Base-by-base conservation (phyloP, 2,329 filamentous ascomycete species). In the Teratosphaeria epicoccoides region DNA sequence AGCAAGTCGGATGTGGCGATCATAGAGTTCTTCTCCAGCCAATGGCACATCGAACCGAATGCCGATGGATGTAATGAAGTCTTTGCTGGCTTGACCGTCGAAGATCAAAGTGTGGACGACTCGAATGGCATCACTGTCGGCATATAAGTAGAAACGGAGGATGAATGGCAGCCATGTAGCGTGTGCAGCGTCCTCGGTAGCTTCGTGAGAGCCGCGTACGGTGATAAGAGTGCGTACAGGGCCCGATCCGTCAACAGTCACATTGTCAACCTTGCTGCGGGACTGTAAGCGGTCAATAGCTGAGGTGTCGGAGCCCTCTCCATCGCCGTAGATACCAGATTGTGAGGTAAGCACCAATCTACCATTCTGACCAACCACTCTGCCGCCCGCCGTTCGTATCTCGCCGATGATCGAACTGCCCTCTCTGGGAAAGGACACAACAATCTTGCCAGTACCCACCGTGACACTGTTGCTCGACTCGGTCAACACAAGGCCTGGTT, bases 141-240 rank as follows among this genome's bases (percentile, higher is more conserved):
- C 70, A 58, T 82, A 82, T 0, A 83, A 64, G 53, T 83, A 83
- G 57, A 82, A 81, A 1, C 80, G 73, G 2, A 80, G 57, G 2
- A 71, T 70, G 55, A 78, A 83, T 0, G 75, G 77, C 1, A 82
- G 67, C 76, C 76, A 81, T 40, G 33, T 9, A 2, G 20, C n/a
- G 14, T 73, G 6, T 63, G 56, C 17, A 1, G 64, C 56, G 7
- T 64, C 61, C 20, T 61, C 55, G 49, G 52, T 58, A 1, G 67
- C 57, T 11, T 68, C 53, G 43, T 73, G 70, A 20, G 64, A 66
- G n/a, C 71, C 71, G 14, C 66, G 61, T 4, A 73, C 62, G 1
- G 69, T 79, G 14, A 81, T 72, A 0, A 81, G 61, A 6, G 75
- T 67, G 24, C 73, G 74, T 1, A 70, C 67, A 2, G 68, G 61